Conservation (phyloP, 2,329 filamentous ascomycete genomes). For the Periglandula ipomoeae region DNA sequence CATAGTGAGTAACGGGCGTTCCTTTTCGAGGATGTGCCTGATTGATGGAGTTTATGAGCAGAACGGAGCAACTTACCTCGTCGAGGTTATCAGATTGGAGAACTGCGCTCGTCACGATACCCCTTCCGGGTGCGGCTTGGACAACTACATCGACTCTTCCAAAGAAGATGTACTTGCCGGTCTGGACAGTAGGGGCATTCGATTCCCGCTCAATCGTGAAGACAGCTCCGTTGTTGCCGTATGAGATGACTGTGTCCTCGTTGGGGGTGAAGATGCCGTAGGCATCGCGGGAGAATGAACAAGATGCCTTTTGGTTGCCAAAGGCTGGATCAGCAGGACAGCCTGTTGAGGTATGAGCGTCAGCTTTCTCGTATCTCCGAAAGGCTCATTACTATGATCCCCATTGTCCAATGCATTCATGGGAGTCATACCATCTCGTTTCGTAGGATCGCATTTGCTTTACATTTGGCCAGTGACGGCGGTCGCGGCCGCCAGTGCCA, state of each 20-base stretch:
- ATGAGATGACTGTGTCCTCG: constrained; percentile 16
- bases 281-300: constrained; percentile 57
- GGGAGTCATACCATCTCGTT: neutral
- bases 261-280: constrained; percentile 33
- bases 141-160: constrained; percentile 62
- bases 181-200: constrained; percentile 54
- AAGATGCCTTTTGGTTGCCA: constrained; percentile 43
- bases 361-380: too few species aligned
- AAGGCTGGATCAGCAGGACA: constrained; percentile 60
- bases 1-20: too few species aligned
- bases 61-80: too few species aligned
- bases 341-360: too few species aligned
- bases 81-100: constrained; percentile 57
- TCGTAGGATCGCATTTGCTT: neutral
- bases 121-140: constrained; percentile 61
- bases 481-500: neutral
- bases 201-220: constrained; percentile 48
- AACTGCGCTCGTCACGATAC: constrained; percentile 69
- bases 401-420: too few species aligned
- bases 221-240: constrained; percentile 20
- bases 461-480: neutral
- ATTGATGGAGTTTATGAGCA: too few species aligned
- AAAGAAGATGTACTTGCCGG: constrained; percentile 78
- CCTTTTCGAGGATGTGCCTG: too few species aligned
- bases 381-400: too few species aligned